Base-by-base conservation (phyloP, 225 moss, liverwort and hornwort species). In the Bryoerythrophyllum caledonicum region DNA sequence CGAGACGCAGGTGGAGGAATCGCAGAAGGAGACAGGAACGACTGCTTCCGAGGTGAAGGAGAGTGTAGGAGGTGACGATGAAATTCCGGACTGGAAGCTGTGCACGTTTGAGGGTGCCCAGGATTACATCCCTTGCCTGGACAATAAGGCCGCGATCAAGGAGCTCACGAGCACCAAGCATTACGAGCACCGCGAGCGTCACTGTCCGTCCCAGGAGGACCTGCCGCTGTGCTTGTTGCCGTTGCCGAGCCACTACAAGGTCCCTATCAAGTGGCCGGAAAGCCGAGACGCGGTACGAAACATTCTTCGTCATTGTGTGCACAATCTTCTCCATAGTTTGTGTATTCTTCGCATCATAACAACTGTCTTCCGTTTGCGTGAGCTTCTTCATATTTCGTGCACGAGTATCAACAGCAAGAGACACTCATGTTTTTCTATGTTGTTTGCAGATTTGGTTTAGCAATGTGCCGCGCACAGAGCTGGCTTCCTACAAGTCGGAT, bases 101-200 rank as follows among this genome's bases (percentile, higher is more conserved):
- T 94, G 93, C 60, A 30, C 51, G 10, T 86, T 81, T 65, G 74
- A 74, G 3, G 83, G 80, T 7, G 86, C 91, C 12, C 78, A 78
- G 67, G 85, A 85, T 54, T 82, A 75, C 49, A 85, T 94, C 12
- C 93, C 93, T 65, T 94, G 93, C 62, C 80, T 91, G 30, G 91
- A 90, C 68, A 94, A 94, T 64, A 66, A 74, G 26, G 76, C 79
- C 51, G 91, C 86, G 6, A 67, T 94, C 9, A 63, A 81, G 23
- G 48, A 74, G 24, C 81, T 93, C 8, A 37, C 26, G 27, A 72
- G 67, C 13, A 77, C 73, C 3, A 86, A 82, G 63, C 92, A 90
- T 40, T 93, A 78, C 48, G 79, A 93, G 73, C 92, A 93, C 43
- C 70, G 88, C 37, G 93, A 94, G 65, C 87, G 93, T 16, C 93